Conservation (phyloP, 2,329 filamentous ascomycete species). For the Alternaria sp. region DNA sequence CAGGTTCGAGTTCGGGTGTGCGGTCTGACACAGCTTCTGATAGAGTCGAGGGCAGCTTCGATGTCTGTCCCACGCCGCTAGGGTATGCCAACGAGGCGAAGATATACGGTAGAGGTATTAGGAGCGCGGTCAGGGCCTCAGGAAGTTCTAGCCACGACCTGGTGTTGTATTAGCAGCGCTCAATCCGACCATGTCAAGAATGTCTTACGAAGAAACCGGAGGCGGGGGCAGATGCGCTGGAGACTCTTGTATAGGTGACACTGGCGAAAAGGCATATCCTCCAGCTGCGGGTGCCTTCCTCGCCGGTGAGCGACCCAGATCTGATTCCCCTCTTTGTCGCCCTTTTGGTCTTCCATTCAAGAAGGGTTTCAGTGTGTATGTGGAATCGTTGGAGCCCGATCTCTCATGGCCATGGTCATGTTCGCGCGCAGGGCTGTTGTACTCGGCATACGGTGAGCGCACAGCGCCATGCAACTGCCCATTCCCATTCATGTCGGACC, state of each 20-base stretch:
- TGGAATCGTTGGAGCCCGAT: constrained; percentile 39
- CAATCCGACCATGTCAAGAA: background rate
- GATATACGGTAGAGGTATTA: constrained; percentile 60
- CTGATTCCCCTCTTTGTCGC: constrained; percentile 56
- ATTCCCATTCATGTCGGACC: constrained; percentile 46
- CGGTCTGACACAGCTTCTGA: constrained; percentile 35
- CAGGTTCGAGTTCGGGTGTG: constrained; percentile 19
- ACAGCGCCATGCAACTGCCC: constrained; percentile 44
- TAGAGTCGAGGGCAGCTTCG: constrained; percentile 28
- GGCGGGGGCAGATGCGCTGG: constrained; percentile 23
- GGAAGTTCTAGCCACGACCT: constrained; percentile 51
- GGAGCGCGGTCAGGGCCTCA: constrained; percentile 60
- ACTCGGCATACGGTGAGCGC: constrained; percentile 40
- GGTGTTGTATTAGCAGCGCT: constrained; percentile 7
- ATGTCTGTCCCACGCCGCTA: constrained; percentile 18
- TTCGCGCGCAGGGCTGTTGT: constrained; percentile 37
- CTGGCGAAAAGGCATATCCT: constrained; percentile 45
- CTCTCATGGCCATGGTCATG: constrained; percentile 27
- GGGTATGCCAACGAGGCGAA: constrained; percentile 58
- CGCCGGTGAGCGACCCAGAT: constrained; percentile 52
- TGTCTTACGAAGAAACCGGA: constrained; percentile 32
- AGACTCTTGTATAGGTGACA: constrained; percentile 47
- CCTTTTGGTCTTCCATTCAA: constrained; percentile 41
- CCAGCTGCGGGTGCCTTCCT: constrained; percentile 29
- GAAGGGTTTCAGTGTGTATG: constrained; percentile 41